A percentile compares a stretch with the other conserved stretches of the same genome.
These are phyloP conservation scores for Botryotinia calthae DNA, from an alignment of 2,329 filamentous ascomycete species.

Conservation along the genomic window DNA sequence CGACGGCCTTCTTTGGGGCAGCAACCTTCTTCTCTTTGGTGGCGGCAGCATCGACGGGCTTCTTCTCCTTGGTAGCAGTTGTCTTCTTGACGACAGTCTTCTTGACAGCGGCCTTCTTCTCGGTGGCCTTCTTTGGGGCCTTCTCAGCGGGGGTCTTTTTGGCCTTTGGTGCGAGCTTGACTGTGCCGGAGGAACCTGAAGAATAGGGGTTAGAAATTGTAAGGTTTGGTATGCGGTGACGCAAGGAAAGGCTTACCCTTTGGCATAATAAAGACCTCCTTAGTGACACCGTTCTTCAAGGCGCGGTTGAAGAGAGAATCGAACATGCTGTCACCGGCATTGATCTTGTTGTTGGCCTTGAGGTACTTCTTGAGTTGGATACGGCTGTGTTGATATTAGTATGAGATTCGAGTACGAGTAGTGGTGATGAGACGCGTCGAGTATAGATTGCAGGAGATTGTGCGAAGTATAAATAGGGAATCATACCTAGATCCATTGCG, in stretches of 20 bases:
- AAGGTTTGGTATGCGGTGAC: background rate
- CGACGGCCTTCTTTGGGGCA: constrained; percentile 23
- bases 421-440: constrained; percentile 31
- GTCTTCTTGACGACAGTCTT: constrained; percentile 38
- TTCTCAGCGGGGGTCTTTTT: constrained; percentile 31
- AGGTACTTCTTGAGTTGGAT: constrained; percentile 76
- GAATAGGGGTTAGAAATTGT: constrained; percentile 30
- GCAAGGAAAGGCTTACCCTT: constrained; percentile 58
- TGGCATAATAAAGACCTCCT: constrained; percentile 65
- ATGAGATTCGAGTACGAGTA: background rate
- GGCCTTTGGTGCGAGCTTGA: constrained; percentile 55
- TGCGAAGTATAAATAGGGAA: constrained; percentile 15
- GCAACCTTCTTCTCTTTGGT: constrained; percentile 20
- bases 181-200: constrained; percentile 64
- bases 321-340: constrained; percentile 56
- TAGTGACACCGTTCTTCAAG: constrained; percentile 64
- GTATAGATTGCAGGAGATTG: constrained; percentile 1
- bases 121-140: constrained; percentile 37
- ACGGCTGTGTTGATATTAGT: constrained; percentile 44
- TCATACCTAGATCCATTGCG: constrained; percentile 40
- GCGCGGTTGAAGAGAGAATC: constrained; percentile 69
- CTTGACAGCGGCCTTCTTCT: constrained; percentile 43
- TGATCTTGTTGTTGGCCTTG: constrained; percentile 66
- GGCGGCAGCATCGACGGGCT: constrained; percentile 27
- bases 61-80: constrained; percentile 47